Conservation (phyloP, 768 basidiomycete genomes). For the Pluteus cervinus region DNA sequence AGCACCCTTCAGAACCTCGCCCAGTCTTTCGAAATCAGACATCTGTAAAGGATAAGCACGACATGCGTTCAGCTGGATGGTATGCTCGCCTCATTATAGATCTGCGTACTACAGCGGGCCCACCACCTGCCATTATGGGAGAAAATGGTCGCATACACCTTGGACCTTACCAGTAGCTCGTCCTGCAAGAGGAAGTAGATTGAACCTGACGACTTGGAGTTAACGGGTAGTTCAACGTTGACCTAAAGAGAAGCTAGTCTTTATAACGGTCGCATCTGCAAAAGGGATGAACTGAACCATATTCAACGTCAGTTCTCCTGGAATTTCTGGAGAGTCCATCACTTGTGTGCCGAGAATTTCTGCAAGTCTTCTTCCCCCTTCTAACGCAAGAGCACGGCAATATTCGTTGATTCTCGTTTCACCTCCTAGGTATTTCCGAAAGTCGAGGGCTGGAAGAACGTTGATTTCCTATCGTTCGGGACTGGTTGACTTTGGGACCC, state of each 20-base stretch:
- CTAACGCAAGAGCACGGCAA: slow-evolving; percentile 62
- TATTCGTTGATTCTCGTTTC: slow-evolving; percentile 74
- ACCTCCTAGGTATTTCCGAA: slow-evolving; percentile 76
- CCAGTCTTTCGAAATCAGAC: slow-evolving; percentile 36
- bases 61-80: too few species aligned
- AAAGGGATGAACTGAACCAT: slow-evolving; percentile 51
- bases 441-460: slow-evolving; percentile 65
- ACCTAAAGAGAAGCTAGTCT: slow-evolving; percentile 17
- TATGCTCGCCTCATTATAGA: slow-evolving; percentile 43
- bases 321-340: slow-evolving; percentile 63
- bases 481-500: too few species aligned
- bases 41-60: too few species aligned
- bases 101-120: slow-evolving; percentile 40
- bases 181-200: slow-evolving; percentile 19
- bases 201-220: slow-evolving; percentile 14
- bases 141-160: slow-evolving; percentile 28
- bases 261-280: not conserved
- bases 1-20: too few species aligned
- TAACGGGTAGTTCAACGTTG: slow-evolving; percentile 35
- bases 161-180: slow-evolving; percentile 26
- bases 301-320: slow-evolving; percentile 56
- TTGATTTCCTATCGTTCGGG: too few species aligned
- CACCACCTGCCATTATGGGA: slow-evolving; percentile 38
- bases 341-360: slow-evolving; percentile 58
- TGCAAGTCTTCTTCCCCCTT: slow-evolving; percentile 60